Base-by-base conservation (phyloP, 129 eudicot species). In the Saussurea involucrata region DNA sequence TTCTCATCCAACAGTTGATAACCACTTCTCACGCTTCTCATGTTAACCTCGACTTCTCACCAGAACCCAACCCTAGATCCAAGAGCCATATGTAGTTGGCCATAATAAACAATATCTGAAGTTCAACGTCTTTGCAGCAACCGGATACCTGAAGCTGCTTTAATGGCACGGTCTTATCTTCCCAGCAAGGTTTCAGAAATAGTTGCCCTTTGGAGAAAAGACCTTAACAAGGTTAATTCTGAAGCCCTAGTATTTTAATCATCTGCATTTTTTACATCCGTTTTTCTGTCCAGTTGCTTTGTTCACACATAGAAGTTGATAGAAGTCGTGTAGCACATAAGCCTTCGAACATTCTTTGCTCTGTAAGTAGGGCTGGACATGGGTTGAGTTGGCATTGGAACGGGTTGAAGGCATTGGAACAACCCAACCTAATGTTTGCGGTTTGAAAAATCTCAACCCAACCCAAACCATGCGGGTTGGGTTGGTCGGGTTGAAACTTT, bases 91-190 rank as follows among this genome's bases (percentile, higher is more conserved):
- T 12, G 27, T 31, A 4, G 28, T 70, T 63, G 65, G 15, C 8
- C 34, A 21, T 33, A 28, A 27, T 24, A 36, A 66, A 13, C 29
- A 68, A n/a, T 79, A 22, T 67, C 76, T 69, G 70, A 82, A 55
- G 8, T 31, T 3, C 20, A 29, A 15, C 49, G 72, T 65, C 31
- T 60, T 55, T 81, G 65, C 96, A 92, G 98, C 80, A 92, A 92
- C 79, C 98, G 98, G 84, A 90, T 92, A 84, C 98, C 98, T 63
- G 98, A 92, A 76, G 98, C 98, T 88, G 98, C 98, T 76, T 46
- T 92, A 69, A 92, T 92, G 98, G 98, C 98, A 74, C 84, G 98
- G 60, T 92, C 98, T 29, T 92, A 92, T 84, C 96, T 92, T 68
- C 98, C 98, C 20, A 92, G 98, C 86, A 92, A 90, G 85, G 98